Conservation (phyloP, 1,139 yeast species). For the Taphrina populina region DNA sequence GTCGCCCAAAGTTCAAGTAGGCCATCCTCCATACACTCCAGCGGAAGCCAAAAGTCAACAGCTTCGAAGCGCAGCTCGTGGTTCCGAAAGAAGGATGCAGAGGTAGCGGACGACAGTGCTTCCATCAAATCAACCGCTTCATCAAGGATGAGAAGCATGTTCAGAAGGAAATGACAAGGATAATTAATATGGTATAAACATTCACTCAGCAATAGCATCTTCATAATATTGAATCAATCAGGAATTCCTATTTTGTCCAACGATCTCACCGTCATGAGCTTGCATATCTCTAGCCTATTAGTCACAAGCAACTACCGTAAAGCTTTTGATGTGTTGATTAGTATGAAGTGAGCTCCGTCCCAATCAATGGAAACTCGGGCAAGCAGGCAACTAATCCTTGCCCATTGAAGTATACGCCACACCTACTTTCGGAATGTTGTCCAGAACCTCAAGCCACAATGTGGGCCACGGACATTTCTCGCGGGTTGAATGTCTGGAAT, state of each 20-base stretch:
- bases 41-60: not conserved
- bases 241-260: not conserved
- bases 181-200: not conserved
- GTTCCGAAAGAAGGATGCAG: slow-evolving; percentile 14
- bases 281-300: too few species aligned
- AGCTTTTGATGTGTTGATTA: too few species aligned
- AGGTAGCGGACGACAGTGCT: slow-evolving; percentile 23
- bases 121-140: slow-evolving; percentile 27
- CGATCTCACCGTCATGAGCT: too few species aligned
- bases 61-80: slow-evolving; percentile 1
- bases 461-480: too few species aligned
- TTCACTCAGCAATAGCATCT: not conserved
- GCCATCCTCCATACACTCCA: slow-evolving; percentile 10
- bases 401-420: too few species aligned
- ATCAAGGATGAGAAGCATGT: slow-evolving; percentile 16
- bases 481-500: too few species aligned
- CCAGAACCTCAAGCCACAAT: too few species aligned
- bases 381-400: too few species aligned
- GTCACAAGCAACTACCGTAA: too few species aligned
- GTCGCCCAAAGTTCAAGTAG: not conserved
- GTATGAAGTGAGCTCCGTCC: too few species aligned
- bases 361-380: too few species aligned
- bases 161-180: slow-evolving; percentile 3
- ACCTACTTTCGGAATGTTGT: too few species aligned
- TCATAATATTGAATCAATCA: not conserved